These are phyloP conservation scores for Aspergillus baeticus DNA, from an alignment of 495 filamentous ascomycete species.

Conservation along the genomic window DNA sequence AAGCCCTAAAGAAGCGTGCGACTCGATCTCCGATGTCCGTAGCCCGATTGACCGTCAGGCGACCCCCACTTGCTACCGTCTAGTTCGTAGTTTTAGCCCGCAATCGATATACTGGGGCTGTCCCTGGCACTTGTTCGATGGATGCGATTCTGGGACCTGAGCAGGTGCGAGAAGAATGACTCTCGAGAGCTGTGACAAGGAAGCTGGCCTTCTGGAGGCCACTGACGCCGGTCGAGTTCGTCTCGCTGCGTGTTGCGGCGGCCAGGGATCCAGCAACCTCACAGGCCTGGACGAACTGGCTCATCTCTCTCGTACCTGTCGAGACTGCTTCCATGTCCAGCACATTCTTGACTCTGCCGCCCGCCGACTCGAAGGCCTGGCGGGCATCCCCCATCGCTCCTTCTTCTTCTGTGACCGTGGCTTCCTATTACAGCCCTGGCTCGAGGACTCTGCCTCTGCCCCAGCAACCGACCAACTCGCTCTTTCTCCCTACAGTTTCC, in stretches of 20 bases:
- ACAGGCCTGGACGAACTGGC: neutral
- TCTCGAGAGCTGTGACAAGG: too few species aligned
- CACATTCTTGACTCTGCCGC: neutral
- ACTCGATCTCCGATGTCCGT: neutral
- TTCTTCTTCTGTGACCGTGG: neutral
- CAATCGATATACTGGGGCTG: too few species aligned
- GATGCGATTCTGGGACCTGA: too few species aligned
- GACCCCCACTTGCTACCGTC: too few species aligned
- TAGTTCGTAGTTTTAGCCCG: too few species aligned
- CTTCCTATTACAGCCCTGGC: neutral
- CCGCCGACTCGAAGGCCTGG: neutral
- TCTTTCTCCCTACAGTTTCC: conserved; percentile 16
- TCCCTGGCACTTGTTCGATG: neutral
- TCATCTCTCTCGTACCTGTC: neutral
- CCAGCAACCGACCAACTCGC: neutral
- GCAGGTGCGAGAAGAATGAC: neutral
- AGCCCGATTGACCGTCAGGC: neutral
- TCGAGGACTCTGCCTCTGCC: neutral
- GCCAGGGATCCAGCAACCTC: neutral
- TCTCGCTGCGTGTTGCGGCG: neutral
- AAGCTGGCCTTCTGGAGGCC: neutral
- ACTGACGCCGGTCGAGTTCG: neutral
- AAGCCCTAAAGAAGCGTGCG: neutral
- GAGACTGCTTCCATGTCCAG: neutral
- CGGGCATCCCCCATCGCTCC: neutral